Percentiles rank a stretch among this genome's conserved stretches.
Evolutionary conservation across 1,284 basidiomycete genomes (phyloP).

Genomic region (Pterula multifida): DNA sequence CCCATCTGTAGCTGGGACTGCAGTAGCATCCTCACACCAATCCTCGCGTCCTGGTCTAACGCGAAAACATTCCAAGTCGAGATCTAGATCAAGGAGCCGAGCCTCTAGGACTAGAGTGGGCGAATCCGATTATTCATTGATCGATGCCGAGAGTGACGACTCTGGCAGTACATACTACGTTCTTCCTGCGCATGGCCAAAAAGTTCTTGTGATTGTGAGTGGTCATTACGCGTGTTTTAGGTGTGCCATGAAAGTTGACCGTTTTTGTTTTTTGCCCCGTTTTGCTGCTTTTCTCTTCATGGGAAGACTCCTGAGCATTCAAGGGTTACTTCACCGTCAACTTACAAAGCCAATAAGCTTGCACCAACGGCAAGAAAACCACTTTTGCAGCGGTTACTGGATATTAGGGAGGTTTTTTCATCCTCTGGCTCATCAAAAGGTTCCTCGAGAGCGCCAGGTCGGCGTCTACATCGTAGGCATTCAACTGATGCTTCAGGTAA

Average conservation of each 20-base stretch:
- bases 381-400: background rate
- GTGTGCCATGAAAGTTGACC: background rate
- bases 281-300: background rate
- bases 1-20: background rate
- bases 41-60: background rate
- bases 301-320: background rate
- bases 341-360: background rate
- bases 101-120: background rate
- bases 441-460: background rate
- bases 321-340: background rate
- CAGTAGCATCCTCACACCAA: background rate
- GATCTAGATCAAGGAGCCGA: background rate
- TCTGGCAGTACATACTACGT: background rate
- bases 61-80: background rate
- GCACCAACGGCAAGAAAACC: background rate
- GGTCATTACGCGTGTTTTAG: background rate
- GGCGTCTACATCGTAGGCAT: background rate
- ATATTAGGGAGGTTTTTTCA: background rate
- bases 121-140: background rate
- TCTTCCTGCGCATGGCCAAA: background rate
- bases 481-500: background rate
- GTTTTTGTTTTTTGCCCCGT: background rate
- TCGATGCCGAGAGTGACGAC: background rate
- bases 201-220: constrained; percentile 1
- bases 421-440: background rate